Conservation (phyloP, 768 basidiomycete species). For the Cubamyces sp. region DNA sequence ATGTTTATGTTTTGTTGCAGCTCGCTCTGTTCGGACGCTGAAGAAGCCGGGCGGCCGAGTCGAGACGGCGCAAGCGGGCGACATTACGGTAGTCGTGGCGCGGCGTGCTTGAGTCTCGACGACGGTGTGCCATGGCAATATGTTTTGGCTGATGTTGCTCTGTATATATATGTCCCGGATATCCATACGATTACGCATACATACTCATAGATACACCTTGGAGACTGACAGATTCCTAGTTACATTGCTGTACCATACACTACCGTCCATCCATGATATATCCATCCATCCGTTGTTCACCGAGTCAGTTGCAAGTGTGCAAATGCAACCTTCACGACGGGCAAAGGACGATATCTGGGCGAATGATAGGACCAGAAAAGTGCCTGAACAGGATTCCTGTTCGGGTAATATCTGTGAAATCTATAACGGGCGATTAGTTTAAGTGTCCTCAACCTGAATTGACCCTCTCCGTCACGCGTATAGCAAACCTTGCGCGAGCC, state of each 20-base stretch:
- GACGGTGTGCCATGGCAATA: constrained; percentile 17
- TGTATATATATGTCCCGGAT: constrained; percentile 1
- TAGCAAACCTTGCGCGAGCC: too few species aligned
- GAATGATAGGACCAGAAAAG: too few species aligned
- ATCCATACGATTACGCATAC: neutral
- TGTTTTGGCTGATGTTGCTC: constrained; percentile 10
- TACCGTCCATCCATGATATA: neutral
- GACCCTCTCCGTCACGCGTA: too few species aligned
- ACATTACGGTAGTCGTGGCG: neutral
- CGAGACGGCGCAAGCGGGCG: neutral
- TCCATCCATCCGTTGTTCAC: neutral
- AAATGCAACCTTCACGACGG: too few species aligned
- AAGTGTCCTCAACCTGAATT: too few species aligned
- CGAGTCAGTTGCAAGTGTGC: too few species aligned
- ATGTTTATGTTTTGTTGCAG: constrained; percentile 33
- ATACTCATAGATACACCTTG: constrained; percentile 15
- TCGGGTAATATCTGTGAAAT: too few species aligned
- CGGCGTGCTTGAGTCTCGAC: neutral
- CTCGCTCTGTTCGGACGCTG: constrained; percentile 27
- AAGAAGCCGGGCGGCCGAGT: neutral
- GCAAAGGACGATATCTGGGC: too few species aligned
- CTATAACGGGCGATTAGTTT: too few species aligned
- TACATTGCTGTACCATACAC: constrained; percentile 2
- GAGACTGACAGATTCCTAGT: neutral
- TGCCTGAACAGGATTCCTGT: too few species aligned